Percentiles rank a stretch among this genome's conserved stretches.
These are phyloP conservation scores for Microbotryum silenes-acaulis DNA, from an alignment of 1,284 basidiomycete genomes.

Conservation along the genomic window DNA sequence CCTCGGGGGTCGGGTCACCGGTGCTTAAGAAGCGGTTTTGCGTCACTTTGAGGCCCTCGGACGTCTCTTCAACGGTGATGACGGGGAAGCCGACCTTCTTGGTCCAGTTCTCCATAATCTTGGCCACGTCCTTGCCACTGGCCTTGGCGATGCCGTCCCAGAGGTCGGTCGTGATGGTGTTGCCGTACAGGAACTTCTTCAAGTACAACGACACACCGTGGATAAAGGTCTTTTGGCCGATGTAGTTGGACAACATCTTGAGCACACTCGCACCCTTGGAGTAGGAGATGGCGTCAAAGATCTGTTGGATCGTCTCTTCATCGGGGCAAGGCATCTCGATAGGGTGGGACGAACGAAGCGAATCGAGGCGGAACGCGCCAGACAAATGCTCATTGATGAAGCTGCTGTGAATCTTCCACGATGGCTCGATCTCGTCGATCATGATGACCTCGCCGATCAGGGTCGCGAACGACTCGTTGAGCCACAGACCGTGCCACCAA, in stretches of 20 bases:
- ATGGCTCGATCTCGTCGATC: constrained; percentile 55
- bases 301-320: constrained; percentile 45
- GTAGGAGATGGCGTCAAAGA: constrained; percentile 66
- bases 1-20: constrained; percentile 68
- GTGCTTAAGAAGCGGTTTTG: constrained; percentile 91
- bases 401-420: constrained; percentile 49
- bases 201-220: constrained; percentile 63
- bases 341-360: constrained; percentile 86
- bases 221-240: constrained; percentile 67
- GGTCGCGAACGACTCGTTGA: constrained; percentile 60
- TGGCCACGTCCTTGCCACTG: constrained; percentile 65
- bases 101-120: constrained; percentile 89
- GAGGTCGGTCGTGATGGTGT: constrained; percentile 77
- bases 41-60: constrained; percentile 51
- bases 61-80: constrained; percentile 69
- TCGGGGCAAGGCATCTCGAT: constrained; percentile 88
- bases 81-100: constrained; percentile 60
- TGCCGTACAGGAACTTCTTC: constrained; percentile 73
- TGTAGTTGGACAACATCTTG: constrained; percentile 80
- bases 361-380: constrained; percentile 67
- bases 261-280: constrained; percentile 85
- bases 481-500: constrained; percentile 40
- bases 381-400: constrained; percentile 50
- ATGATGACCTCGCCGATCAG: constrained; percentile 81
- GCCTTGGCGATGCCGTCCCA: constrained; percentile 82